Percentiles rank a stretch among this genome's conserved stretches.
These are phyloP conservation scores for Manihot esculenta DNA, from an alignment of 441 rosid genomes.

Conservation along the genomic window DNA sequence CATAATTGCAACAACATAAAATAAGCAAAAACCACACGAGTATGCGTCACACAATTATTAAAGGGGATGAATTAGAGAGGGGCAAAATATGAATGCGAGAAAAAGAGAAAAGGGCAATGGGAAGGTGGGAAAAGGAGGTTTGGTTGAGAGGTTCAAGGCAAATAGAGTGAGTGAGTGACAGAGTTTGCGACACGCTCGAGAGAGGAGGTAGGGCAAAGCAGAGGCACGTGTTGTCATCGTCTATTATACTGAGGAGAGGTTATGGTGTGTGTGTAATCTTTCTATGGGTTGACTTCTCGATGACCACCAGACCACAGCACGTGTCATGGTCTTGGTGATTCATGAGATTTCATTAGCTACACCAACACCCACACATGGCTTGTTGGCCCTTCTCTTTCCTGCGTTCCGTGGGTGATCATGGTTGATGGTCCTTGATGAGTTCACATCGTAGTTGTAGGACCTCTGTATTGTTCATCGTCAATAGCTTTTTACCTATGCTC, in stretches of 20 bases:
- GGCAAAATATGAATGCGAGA: neutral
- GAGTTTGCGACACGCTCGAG: conserved; percentile 36
- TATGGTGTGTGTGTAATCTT: neutral
- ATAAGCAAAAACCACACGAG: neutral
- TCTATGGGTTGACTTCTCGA: conserved; percentile 39
- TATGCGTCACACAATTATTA: too few relatives aligned
- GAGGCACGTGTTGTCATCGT: conserved; percentile 40
- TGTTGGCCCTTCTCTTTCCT: too few relatives aligned
- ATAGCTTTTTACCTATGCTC: too few relatives aligned
- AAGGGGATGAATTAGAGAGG: neutral
- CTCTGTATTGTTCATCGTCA: too few relatives aligned
- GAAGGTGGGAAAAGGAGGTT: conserved; percentile 11
- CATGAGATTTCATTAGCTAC: too few relatives aligned
- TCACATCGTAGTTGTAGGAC: too few relatives aligned
- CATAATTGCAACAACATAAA: neutral
- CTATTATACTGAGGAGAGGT: neutral
- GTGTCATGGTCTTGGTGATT: conserved; percentile 29
- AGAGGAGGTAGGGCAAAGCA: too few relatives aligned
- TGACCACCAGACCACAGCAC: conserved; percentile 36
- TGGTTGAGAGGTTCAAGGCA: conserved; percentile 27
- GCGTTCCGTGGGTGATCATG: too few relatives aligned
- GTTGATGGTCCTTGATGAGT: too few relatives aligned
- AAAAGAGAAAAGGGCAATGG: neutral
- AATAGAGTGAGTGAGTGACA: neutral
- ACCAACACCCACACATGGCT: too few relatives aligned